A percentile compares a stretch with the other conserved stretches of the same genome.
Conservation (phyloP, 2,329 filamentous ascomycete species). For the Cryoendolithus antarcticus region DNA sequence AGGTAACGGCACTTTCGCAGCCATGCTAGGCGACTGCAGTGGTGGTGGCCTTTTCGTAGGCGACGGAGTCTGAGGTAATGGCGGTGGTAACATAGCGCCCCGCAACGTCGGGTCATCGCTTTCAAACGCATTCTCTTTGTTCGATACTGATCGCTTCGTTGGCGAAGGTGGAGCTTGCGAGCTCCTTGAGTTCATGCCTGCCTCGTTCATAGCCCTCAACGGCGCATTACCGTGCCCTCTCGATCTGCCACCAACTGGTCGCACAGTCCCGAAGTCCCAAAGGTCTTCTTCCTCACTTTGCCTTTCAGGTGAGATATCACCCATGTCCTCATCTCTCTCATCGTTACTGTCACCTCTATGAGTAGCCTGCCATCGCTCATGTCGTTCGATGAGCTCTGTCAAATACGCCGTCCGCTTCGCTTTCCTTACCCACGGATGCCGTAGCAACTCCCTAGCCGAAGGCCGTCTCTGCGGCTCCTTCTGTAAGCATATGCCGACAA, state of each 20-base stretch:
- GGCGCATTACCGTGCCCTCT: conserved; percentile 35
- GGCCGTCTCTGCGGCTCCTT: conserved; percentile 84
- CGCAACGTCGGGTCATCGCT: conserved; percentile 22
- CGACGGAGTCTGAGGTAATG: conserved; percentile 28
- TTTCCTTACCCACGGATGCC: conserved; percentile 78
- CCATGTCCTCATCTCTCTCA: conserved; percentile 34
- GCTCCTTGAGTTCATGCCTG: conserved; percentile 61
- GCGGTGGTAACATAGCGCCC: conserved; percentile 21
- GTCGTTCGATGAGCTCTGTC: conserved; percentile 86
- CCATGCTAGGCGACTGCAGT: conserved; percentile 27
- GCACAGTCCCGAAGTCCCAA: conserved; percentile 96
- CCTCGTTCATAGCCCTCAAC: conserved; percentile 64
- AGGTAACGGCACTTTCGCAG: conserved; percentile 33
- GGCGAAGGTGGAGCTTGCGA: conserved; percentile 28
- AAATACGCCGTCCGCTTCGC: conserved; percentile 95
- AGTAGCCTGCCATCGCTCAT: conserved; percentile 73
- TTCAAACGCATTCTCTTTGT: conserved; percentile 22
- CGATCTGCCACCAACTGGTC: conserved; percentile 48
- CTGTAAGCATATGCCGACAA: conserved; percentile 57
- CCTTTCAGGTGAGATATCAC: conserved; percentile 30
- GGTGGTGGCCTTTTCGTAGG: conserved; percentile 27
- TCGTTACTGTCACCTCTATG: conserved; percentile 60
- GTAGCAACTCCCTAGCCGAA: conserved; percentile 72
- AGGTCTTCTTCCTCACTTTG: conserved; percentile 65
- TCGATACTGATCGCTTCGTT: conserved; percentile 19